phyloP scores from a whole-genome alignment of 2,329 filamentous ascomycete species.

The Trichoderma asperellum region DNA sequence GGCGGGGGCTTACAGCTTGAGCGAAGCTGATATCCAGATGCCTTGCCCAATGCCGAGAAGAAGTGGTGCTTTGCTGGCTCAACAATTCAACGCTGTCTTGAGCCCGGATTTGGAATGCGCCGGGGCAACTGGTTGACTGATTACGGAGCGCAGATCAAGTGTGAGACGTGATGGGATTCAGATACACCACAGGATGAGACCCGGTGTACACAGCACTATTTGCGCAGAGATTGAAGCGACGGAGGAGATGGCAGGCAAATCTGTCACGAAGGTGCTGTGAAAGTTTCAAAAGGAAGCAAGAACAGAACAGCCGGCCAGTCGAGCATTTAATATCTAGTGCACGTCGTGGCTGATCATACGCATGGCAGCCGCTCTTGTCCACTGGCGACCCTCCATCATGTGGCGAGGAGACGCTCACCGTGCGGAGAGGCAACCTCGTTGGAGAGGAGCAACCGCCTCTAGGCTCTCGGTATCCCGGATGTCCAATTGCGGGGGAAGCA shows the following conservation, averaged over 20 bases:
- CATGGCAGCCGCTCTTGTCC: slow-evolving; percentile 33
- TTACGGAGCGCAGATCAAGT: slow-evolving; percentile 7
- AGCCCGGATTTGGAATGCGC: slow-evolving; percentile 11
- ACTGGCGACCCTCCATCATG: slow-evolving; percentile 40
- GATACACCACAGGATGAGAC: slow-evolving; percentile 25
- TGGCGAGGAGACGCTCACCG: slow-evolving; percentile 27
- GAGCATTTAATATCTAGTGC: slow-evolving; percentile 26
- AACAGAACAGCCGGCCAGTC: slow-evolving; percentile 9
- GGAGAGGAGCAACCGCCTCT: slow-evolving; percentile 14
- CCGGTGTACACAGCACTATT: slow-evolving; percentile 2
- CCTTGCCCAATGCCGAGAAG: neutral
- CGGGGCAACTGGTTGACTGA: neutral
- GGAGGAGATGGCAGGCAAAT: neutral
- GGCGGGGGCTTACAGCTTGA: neutral
- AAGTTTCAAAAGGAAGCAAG: neutral
- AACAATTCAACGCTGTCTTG: slow-evolving; percentile 6
- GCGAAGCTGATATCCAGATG: slow-evolving; percentile 4
- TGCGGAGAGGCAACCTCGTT: slow-evolving; percentile 24
- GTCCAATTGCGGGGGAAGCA: slow-evolving; percentile 27
- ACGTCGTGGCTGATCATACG: slow-evolving; percentile 15
- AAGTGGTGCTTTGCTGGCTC: neutral
- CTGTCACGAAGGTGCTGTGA: neutral
- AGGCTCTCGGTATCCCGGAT: slow-evolving; percentile 24
- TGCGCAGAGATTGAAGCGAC: slow-evolving; percentile 3
- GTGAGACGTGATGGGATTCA: slow-evolving; percentile 18